Conservation (phyloP, 1,139 yeast genomes). For the Yamadazyma membranifaciens region DNA sequence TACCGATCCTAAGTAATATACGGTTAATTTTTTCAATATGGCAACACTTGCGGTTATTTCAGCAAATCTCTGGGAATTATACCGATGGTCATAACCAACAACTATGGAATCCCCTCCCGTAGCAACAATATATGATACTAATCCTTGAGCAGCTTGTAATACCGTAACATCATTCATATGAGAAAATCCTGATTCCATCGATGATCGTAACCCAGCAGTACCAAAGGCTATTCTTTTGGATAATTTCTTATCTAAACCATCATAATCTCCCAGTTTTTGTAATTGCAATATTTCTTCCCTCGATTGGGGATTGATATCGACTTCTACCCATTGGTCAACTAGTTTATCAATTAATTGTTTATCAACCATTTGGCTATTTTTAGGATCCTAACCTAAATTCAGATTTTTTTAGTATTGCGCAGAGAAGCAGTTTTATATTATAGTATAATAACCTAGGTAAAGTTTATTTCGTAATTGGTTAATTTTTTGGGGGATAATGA, state of each 20-base stretch:
- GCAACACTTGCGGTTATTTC: slow-evolving; percentile 77
- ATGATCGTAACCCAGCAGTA: slow-evolving; percentile 85
- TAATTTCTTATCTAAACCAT: slow-evolving; percentile 50
- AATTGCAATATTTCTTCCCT: slow-evolving; percentile 54
- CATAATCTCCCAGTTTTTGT: slow-evolving; percentile 35
- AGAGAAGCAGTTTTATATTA: not conserved
- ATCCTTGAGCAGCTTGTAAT: slow-evolving; percentile 89
- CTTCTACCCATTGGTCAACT: slow-evolving; percentile 48
- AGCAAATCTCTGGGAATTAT: slow-evolving; percentile 77
- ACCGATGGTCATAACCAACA: slow-evolving; percentile 90
- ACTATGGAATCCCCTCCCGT: slow-evolving; percentile 47
- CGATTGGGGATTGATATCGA: slow-evolving; percentile 54
- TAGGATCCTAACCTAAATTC: not conserved
- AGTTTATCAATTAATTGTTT: slow-evolving; percentile 25
- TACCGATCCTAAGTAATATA: slow-evolving; percentile 55
- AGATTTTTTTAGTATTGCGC: too few relatives aligned
- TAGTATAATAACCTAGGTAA: not conserved
- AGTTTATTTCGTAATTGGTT: not conserved
- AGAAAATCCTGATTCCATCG: slow-evolving; percentile 87
- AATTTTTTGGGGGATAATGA: not conserved
- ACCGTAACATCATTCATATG: slow-evolving; percentile 90
- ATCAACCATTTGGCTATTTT: not conserved
- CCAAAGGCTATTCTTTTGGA: slow-evolving; percentile 76
- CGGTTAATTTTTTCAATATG: slow-evolving; percentile 62
- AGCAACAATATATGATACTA: slow-evolving; percentile 56